A percentile compares a stretch with the other conserved stretches of the same genome.
Evolutionary conservation across 2,329 filamentous ascomycete genomes (phyloP).

Genomic region (Beauveria rudraprayagi): DNA sequence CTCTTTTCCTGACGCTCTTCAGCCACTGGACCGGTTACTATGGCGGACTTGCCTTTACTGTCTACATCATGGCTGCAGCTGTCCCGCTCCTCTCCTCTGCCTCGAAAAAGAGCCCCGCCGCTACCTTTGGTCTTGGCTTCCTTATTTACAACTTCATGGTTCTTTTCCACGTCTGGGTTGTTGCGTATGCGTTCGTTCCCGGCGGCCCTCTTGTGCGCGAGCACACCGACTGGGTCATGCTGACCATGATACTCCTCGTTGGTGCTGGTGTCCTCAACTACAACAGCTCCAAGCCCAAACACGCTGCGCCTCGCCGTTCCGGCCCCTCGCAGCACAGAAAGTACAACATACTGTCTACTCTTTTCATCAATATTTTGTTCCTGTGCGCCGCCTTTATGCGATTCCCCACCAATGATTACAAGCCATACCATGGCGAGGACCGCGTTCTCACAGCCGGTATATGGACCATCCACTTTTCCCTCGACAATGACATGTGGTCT

Average conservation of each 20-base stretch:
- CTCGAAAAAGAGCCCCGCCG: slow-evolving; percentile 65
- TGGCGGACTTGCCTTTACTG: slow-evolving; percentile 65
- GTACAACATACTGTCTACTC: slow-evolving; percentile 50
- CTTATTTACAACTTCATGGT: slow-evolving; percentile 88
- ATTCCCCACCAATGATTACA: slow-evolving; percentile 88
- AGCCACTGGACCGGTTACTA: slow-evolving; percentile 86
- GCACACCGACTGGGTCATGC: slow-evolving; percentile 94
- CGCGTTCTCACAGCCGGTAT: slow-evolving; percentile 90
- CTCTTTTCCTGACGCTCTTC: slow-evolving; percentile 66
- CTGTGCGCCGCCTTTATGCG: slow-evolving; percentile 76
- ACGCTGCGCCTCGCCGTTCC: slow-evolving; percentile 23
- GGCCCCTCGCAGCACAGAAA: slow-evolving; percentile 38
- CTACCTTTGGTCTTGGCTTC: slow-evolving; percentile 82
- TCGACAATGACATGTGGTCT: slow-evolving; percentile 99
- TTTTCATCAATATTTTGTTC: slow-evolving; percentile 72
- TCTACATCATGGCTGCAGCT: slow-evolving; percentile 75
- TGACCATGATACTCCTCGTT: slow-evolving; percentile 72
- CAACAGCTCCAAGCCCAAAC: slow-evolving; percentile 40
- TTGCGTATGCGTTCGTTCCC: slow-evolving; percentile 95
- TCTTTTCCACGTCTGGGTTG: slow-evolving; percentile 97
- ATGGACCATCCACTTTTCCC: slow-evolving; percentile 96
- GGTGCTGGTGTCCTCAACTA: slow-evolving; percentile 78
- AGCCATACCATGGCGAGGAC: slow-evolving; percentile 78
- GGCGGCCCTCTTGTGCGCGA: slow-evolving; percentile 88
- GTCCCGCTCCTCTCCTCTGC: slow-evolving; percentile 69